phyloP scores from a whole-genome alignment of 495 filamentous ascomycete species.

The Hypoxylon rickii region DNA sequence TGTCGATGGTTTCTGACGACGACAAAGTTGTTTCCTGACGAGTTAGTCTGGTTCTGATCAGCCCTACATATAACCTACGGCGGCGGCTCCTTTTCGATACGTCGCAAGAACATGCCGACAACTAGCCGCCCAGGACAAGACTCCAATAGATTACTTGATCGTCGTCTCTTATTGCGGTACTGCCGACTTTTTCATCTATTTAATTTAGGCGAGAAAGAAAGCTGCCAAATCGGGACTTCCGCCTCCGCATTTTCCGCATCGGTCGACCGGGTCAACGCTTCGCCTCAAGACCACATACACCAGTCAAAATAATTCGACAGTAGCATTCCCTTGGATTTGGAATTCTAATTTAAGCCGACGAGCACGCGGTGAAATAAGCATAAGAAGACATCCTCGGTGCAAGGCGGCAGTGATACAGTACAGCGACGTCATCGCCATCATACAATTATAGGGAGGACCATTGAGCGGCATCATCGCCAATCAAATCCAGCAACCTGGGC shows the following conservation, averaged over 20 bases:
- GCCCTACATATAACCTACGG: conserved; percentile 13
- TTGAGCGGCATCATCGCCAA: no score
- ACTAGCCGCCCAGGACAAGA: conserved; percentile 2
- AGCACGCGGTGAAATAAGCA: neutral
- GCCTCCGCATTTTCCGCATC: conserved; percentile 28
- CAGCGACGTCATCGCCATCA: neutral
- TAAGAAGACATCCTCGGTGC: neutral
- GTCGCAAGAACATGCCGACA: conserved; percentile 23
- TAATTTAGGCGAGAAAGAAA: conserved; percentile 33
- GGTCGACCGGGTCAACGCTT: neutral
- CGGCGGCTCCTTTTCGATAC: neutral
- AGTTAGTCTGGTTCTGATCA: conserved; percentile 2
- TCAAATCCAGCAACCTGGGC: neutral
- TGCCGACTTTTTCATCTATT: conserved; percentile 19
- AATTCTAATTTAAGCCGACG: neutral
- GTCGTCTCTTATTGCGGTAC: conserved; percentile 9
- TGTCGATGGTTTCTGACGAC: conserved; percentile 1
- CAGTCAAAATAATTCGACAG: neutral
- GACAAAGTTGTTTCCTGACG: neutral
- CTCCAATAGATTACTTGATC: conserved; percentile 20
- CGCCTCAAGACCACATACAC: neutral
- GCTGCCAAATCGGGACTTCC: conserved; percentile 18
- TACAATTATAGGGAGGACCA: neutral
- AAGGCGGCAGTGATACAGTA: neutral
- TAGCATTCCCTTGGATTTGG: neutral